These are phyloP conservation scores for Myxozyma nipponensis DNA, from an alignment of 805 yeast genomes.

Conservation along the genomic window DNA sequence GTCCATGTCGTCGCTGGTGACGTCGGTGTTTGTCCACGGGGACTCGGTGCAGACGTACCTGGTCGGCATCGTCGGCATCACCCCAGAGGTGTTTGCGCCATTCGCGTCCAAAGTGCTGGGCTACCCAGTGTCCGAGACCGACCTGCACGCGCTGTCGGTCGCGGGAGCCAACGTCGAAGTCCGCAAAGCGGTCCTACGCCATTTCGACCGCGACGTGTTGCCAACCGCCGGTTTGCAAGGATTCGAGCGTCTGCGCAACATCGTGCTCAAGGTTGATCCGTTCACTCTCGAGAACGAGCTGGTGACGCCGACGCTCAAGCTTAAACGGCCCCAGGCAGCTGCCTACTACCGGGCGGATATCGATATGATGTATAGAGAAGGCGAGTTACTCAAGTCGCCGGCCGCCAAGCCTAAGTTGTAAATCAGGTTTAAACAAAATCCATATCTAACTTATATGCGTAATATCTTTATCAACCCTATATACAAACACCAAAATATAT, in stretches of 20 bases:
- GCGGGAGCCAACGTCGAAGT: conserved; percentile 39
- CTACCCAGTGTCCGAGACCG: conserved; percentile 31
- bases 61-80: conserved; percentile 62
- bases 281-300: conserved; percentile 55
- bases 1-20: conserved; percentile 48
- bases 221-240: conserved; percentile 48
- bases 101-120: conserved; percentile 30
- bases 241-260: conserved; percentile 59
- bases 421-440: neutral
- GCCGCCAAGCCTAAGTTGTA: neutral
- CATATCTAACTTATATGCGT: too few relatives aligned
- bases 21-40: conserved; percentile 62
- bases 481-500: too few relatives aligned
- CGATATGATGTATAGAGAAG: conserved; percentile 48
- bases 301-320: conserved; percentile 63
- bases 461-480: too few relatives aligned
- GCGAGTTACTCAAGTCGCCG: conserved; percentile 29
- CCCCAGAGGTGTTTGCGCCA: conserved; percentile 44
- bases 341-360: conserved; percentile 43
- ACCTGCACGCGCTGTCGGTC: conserved; percentile 34
- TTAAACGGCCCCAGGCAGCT: conserved; percentile 50
- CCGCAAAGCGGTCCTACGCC: conserved; percentile 39
- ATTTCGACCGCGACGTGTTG: conserved; percentile 42
- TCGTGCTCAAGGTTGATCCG: conserved; percentile 54
- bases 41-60: conserved; percentile 54